phyloP scores from a whole-genome alignment of 495 filamentous ascomycete genomes.

The Neurospora sp. region DNA sequence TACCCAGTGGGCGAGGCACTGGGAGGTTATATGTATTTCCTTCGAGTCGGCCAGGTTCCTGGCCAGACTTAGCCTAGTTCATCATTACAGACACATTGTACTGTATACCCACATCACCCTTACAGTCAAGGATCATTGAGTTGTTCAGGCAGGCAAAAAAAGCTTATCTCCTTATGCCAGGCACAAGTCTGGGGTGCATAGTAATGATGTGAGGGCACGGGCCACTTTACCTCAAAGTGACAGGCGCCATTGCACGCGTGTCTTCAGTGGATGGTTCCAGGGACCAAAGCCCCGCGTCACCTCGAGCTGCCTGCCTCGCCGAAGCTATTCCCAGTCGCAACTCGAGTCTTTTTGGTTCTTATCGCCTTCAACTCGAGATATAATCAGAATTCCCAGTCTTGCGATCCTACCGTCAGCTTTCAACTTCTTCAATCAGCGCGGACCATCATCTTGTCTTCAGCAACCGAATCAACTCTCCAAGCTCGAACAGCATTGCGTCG shows the following conservation, averaged over 20 bases:
- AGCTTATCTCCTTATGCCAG: not conserved
- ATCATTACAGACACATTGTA: too few species aligned
- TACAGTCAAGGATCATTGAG: not conserved
- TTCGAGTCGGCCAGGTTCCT: too few species aligned
- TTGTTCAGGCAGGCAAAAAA: not conserved
- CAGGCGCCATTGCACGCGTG: not conserved
- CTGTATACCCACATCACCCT: too few species aligned
- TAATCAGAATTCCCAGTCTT: too few species aligned
- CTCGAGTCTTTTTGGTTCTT: not conserved
- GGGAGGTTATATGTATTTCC: too few species aligned
- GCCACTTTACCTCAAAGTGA: not conserved
- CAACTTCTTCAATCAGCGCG: too few species aligned
- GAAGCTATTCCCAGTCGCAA: not conserved
- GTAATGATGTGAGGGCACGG: not conserved
- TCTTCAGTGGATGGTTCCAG: not conserved
- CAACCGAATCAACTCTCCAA: not conserved
- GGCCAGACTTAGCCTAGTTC: too few species aligned
- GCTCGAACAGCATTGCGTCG: not conserved
- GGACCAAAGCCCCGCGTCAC: not conserved
- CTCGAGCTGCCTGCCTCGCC: not conserved
- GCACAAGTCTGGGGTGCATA: not conserved
- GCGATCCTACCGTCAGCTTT: too few species aligned
- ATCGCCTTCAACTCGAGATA: too few species aligned
- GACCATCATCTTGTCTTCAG: not conserved
- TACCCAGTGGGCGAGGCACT: too few species aligned